A percentile compares a stretch with the other conserved stretches of the same genome.
phyloP scores from a whole-genome alignment of 2,329 filamentous ascomycete species.

The Aspergillus sp. region DNA sequence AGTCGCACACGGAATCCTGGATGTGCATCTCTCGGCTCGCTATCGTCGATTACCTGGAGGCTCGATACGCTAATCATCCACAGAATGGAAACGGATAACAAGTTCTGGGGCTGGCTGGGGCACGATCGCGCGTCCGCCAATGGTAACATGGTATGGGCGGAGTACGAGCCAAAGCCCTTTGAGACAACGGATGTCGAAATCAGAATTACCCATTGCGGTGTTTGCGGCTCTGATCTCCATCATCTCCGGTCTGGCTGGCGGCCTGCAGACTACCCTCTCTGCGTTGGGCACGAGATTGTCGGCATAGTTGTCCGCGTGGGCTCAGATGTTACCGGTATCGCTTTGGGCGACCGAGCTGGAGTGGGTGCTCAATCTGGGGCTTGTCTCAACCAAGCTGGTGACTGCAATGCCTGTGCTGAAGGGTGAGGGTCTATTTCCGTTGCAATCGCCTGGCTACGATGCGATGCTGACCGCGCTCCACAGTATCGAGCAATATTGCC shows the following conservation, averaged over 20 bases:
- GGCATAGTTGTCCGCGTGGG: conserved; percentile 60
- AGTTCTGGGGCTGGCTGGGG: too few species aligned
- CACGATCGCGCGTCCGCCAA: too few species aligned
- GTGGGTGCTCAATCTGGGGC: conserved; percentile 61
- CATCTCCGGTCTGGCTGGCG: conserved; percentile 52
- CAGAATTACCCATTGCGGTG: conserved; percentile 62
- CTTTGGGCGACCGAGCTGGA: conserved; percentile 43
- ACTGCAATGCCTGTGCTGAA: conserved; percentile 39
- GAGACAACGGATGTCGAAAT: conserved; percentile 66
- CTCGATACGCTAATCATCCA: too few species aligned
- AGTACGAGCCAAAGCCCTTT: conserved; percentile 64
- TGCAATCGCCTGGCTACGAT: too few species aligned
- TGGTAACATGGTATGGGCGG: too few species aligned
- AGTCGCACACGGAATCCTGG: too few species aligned
- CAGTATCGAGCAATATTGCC: conserved; percentile 44
- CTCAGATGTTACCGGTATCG: conserved; percentile 37
- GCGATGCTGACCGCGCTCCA: too few species aligned
- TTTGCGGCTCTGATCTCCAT: conserved; percentile 64
- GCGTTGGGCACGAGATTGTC: conserved; percentile 66
- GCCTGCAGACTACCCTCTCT: conserved; percentile 43
- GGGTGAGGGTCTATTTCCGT: too few species aligned
- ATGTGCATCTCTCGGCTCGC: too few species aligned
- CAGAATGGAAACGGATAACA: too few species aligned
- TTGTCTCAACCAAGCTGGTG: conserved; percentile 45
- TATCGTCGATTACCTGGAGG: too few species aligned